These are phyloP conservation scores for Suillus clintonianus DNA, from an alignment of 768 basidiomycete genomes.

Conservation along the genomic window DNA sequence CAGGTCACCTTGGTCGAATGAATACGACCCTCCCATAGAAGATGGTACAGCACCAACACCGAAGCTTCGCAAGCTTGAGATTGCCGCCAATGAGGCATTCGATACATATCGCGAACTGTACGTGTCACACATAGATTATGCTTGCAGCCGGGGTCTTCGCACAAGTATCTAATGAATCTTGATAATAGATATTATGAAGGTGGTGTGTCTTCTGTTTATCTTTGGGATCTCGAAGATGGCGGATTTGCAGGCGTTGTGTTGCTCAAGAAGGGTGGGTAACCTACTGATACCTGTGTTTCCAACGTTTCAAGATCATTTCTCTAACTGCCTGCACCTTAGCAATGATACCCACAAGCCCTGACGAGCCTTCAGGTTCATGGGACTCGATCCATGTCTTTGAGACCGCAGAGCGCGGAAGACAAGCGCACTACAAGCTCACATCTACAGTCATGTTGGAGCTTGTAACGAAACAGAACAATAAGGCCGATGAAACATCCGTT, in stretches of 20 bases:
- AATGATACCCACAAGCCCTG: conserved; percentile 54
- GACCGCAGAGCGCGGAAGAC: conserved; percentile 84
- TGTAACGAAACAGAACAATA: conserved; percentile 49
- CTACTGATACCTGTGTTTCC: background rate
- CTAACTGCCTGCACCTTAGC: conserved; percentile 40
- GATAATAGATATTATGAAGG: conserved; percentile 88
- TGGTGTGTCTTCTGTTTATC: conserved; percentile 94
- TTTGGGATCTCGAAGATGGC: conserved; percentile 97
- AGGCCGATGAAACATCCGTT: conserved; percentile 24
- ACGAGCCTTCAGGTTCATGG: conserved; percentile 87
- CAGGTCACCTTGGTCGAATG: conserved; percentile 98
- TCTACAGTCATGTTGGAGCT: conserved; percentile 97
- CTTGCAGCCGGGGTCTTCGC: conserved; percentile 2
- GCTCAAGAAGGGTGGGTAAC: conserved; percentile 81
- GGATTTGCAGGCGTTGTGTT: conserved; percentile 96
- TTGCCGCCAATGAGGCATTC: conserved; percentile 93
- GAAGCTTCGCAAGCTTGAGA: conserved; percentile 88
- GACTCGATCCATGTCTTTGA: conserved; percentile 99
- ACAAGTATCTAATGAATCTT: background rate
- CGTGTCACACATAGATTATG: conserved; percentile 19
- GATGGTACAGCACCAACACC: conserved; percentile 86
- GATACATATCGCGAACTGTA: conserved; percentile 97
- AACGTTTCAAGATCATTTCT: background rate
- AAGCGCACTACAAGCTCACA: conserved; percentile 96
- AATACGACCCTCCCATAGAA: conserved; percentile 87